Evolutionary conservation across 1,284 basidiomycete genomes (phyloP), one percentile per base, ranked within the genome.

Genomic region (Rhodotorula sp.): DNA sequence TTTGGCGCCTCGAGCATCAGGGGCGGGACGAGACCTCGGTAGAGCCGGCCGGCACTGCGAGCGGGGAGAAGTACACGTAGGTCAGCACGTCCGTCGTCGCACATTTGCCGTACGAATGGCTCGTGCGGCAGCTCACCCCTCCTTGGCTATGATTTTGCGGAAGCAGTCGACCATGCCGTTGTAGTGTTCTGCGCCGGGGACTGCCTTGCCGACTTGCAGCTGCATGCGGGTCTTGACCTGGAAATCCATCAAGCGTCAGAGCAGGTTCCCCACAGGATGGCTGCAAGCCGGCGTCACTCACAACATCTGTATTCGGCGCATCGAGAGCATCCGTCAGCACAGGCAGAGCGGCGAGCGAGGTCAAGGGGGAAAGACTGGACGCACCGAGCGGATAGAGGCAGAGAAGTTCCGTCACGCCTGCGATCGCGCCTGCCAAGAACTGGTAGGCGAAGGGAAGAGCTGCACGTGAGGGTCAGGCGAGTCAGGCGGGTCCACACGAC

Each of bases 221-320:
- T 99, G 96, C 88, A 98, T 94, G 46, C 95, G 90, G 19, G 95
- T 99, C 84, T 99, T 99, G 81, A 98, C 90, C 78, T 72, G 68
- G 11, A 24, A n/a, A n/a, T n/a, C n/a, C n/a, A n/a, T n/a, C n/a
- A n/a, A n/a, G n/a, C n/a, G n/a, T n/a, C n/a, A n/a, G n/a, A n/a
- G n/a, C n/a, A n/a, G n/a, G n/a, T n/a, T n/a, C n/a, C n/a, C n/a
- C n/a, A n/a, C n/a, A n/a, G n/a, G n/a, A n/a, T n/a, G n/a, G n/a
- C n/a, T n/a, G n/a, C n/a, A n/a, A n/a, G n/a, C 17, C 13, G 22
- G 20, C 8, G 4, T 19, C 15, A 66, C 69, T 39, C 54, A 71
- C 69, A 53, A 68, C 71, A 59, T 64, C 72, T 67, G 65, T n/a
- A n/a, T 61, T 32, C 64, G 24, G 36, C n/a, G n/a, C 29, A 47